Percentiles rank a stretch among this genome's conserved stretches.
Evolutionary conservation across 2,329 filamentous ascomycete genomes (phyloP).

Genomic region (Thelonectria discophora): DNA sequence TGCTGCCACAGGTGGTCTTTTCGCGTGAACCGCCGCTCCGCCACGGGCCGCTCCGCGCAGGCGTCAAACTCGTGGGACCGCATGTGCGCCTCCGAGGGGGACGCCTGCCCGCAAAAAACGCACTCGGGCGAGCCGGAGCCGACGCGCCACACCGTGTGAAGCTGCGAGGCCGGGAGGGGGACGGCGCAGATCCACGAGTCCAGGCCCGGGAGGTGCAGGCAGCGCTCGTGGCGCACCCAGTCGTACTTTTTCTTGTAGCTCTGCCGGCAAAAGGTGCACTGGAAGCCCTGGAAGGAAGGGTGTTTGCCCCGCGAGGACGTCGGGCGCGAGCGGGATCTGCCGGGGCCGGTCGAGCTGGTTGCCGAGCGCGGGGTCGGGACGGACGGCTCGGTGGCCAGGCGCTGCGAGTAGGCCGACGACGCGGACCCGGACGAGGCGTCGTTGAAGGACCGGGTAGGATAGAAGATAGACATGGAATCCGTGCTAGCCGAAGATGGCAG

Average conservation of each 20-base stretch:
- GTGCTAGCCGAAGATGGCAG: conserved; percentile 45
- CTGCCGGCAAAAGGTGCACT: conserved; percentile 51
- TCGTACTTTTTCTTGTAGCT: conserved; percentile 53
- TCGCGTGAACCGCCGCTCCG: conserved; percentile 54
- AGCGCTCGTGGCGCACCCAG: conserved; percentile 59
- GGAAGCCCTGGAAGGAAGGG: conserved; percentile 42
- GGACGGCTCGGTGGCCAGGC: conserved; percentile 24
- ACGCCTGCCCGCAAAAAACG: conserved; percentile 49
- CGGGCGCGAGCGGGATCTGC: conserved; percentile 23
- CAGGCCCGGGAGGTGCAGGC: conserved; percentile 55
- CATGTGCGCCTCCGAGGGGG: conserved; percentile 49
- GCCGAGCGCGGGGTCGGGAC: conserved; percentile 36
- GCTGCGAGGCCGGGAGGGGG: conserved; percentile 44
- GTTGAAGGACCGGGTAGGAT: conserved; percentile 27
- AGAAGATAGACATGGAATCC: conserved; percentile 43
- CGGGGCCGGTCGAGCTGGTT: conserved; percentile 34
- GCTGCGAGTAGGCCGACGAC: conserved; percentile 40
- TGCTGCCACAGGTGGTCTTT: conserved; percentile 56
- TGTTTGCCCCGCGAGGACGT: conserved; percentile 24
- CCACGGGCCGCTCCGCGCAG: conserved; percentile 58
- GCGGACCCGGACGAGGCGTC: conserved; percentile 42
- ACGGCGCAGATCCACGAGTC: conserved; percentile 61
- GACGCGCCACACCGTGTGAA: conserved; percentile 59
- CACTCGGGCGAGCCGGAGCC: conserved; percentile 54
- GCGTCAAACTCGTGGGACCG: conserved; percentile 53